Evolutionary conservation across 73 alveolate genomes (phyloP).

Genomic region (Durusdinium trenchii): DNA sequence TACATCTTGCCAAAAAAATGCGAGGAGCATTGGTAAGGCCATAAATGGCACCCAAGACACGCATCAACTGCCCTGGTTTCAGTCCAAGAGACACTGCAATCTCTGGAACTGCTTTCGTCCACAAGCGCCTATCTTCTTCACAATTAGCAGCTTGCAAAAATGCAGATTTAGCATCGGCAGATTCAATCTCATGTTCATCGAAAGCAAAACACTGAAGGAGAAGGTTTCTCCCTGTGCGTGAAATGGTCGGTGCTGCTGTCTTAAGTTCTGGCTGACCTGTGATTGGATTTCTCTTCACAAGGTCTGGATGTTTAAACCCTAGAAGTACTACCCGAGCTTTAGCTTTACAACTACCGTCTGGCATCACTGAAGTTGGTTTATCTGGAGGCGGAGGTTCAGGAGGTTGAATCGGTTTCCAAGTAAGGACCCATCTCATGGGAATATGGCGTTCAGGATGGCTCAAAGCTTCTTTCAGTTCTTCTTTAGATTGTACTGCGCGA

Average conservation of each 20-base stretch:
- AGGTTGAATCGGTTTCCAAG: slow-evolving; percentile 22
- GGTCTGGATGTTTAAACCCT: slow-evolving; percentile 44
- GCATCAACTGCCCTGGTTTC: background rate
- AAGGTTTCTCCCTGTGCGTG: slow-evolving; percentile 5
- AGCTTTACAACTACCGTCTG: slow-evolving; percentile 8
- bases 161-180: slow-evolving; percentile 54
- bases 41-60: slow-evolving; percentile 16
- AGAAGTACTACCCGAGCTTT: slow-evolving; percentile 34
- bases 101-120: slow-evolving; percentile 44
- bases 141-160: slow-evolving; percentile 37
- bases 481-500: slow-evolving; percentile 4
- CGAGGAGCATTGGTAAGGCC: slow-evolving; percentile 38
- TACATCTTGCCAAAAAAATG: slow-evolving; percentile 7
- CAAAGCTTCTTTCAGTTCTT: background rate
- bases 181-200: slow-evolving; percentile 11
- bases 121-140: background rate
- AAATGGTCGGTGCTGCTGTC: slow-evolving; percentile 33
- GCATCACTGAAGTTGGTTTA: background rate
- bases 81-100: background rate
- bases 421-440: slow-evolving; percentile 65
- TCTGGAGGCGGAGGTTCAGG: slow-evolving; percentile 31
- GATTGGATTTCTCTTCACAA: background rate
- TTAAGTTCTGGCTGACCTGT: slow-evolving; percentile 26
- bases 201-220: slow-evolving; percentile 16
- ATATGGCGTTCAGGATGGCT: slow-evolving; percentile 39